phyloP scores from a whole-genome alignment of 1,284 basidiomycete species.

The Marasmius tenuissimus region DNA sequence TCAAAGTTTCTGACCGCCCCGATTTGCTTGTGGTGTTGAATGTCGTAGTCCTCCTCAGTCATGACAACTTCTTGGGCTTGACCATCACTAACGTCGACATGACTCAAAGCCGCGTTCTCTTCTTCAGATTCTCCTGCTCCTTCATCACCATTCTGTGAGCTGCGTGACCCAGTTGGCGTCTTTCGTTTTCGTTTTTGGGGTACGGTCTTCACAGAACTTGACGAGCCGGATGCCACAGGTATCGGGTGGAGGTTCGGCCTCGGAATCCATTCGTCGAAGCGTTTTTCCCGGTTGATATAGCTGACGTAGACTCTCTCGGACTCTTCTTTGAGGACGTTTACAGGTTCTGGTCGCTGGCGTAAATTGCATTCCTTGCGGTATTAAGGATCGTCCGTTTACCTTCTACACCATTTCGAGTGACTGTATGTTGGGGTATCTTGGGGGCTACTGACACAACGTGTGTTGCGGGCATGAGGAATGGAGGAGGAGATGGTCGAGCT shows the following conservation, averaged over 20 bases:
- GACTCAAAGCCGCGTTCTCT: no score
- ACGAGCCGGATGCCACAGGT: constrained; percentile 20
- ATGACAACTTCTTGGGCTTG: constrained; percentile 34
- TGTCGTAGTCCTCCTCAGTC: constrained; percentile 70
- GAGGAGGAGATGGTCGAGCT: no score
- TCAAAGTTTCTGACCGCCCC: constrained; percentile 77
- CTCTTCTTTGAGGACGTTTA: constrained; percentile 75
- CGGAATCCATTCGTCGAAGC: constrained; percentile 75
- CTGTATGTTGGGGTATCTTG: neutral
- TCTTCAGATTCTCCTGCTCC: neutral
- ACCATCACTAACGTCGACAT: constrained; percentile 16
- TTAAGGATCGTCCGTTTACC: neutral
- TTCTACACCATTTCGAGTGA: neutral
- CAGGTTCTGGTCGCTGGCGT: constrained; percentile 10
- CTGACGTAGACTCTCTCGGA: constrained; percentile 66
- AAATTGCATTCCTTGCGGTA: neutral
- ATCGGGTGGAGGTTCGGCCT: constrained; percentile 33
- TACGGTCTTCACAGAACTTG: constrained; percentile 9
- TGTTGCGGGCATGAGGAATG: neutral
- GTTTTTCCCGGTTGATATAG: constrained; percentile 69
- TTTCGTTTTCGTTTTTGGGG: constrained; percentile 13
- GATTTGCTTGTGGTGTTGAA: constrained; percentile 59
- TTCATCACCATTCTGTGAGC: constrained; percentile 9
- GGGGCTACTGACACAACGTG: neutral
- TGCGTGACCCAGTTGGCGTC: constrained; percentile 9